Percentiles rank a stretch among this genome's conserved stretches.
These are phyloP conservation scores for Xerocomellus chrysenteron DNA, from an alignment of 768 basidiomycete genomes.

Conservation along the genomic window DNA sequence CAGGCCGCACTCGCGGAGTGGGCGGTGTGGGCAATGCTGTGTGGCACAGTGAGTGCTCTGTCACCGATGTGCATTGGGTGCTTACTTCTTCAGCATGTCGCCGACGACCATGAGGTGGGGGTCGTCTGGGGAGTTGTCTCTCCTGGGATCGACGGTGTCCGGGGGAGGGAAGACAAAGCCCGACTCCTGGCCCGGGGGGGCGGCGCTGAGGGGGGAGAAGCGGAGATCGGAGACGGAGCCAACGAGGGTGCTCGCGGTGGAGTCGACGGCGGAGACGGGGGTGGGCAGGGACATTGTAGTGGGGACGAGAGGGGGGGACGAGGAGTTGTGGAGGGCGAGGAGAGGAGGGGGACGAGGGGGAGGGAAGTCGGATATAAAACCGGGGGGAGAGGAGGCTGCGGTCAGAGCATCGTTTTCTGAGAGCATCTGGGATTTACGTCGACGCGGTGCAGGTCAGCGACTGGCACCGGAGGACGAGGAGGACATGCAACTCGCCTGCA, in stretches of 20 bases:
- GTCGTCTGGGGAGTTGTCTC: constrained; percentile 34
- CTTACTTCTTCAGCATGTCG: constrained; percentile 56
- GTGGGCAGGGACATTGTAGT: constrained; percentile 5
- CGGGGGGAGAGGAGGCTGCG: neutral
- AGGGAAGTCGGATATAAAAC: constrained; percentile 40
- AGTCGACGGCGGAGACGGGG: constrained; percentile 16
- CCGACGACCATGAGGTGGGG: constrained; percentile 51
- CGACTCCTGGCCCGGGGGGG: constrained; percentile 15
- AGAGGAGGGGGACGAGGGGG: constrained; percentile 12
- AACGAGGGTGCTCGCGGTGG: constrained; percentile 19
- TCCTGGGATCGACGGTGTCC: constrained; percentile 22
- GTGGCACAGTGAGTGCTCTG: constrained; percentile 9
- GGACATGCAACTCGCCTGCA: constrained; percentile 23
- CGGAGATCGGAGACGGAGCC: constrained; percentile 24
- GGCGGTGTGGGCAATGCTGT: constrained; percentile 61
- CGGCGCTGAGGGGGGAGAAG: constrained; percentile 22
- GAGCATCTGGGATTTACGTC: too few species aligned
- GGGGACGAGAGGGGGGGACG: constrained; percentile 1
- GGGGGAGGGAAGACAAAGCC: constrained; percentile 27
- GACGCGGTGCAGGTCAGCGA: too few species aligned
- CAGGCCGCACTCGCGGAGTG: constrained; percentile 55
- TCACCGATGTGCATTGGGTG: neutral
- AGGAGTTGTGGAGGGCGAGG: constrained; percentile 21
- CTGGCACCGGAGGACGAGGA: constrained; percentile 6
- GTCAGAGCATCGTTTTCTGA: neutral